These are phyloP conservation scores for Calonectria honghensis DNA, from an alignment of 2,329 filamentous ascomycete genomes.

Conservation along the genomic window DNA sequence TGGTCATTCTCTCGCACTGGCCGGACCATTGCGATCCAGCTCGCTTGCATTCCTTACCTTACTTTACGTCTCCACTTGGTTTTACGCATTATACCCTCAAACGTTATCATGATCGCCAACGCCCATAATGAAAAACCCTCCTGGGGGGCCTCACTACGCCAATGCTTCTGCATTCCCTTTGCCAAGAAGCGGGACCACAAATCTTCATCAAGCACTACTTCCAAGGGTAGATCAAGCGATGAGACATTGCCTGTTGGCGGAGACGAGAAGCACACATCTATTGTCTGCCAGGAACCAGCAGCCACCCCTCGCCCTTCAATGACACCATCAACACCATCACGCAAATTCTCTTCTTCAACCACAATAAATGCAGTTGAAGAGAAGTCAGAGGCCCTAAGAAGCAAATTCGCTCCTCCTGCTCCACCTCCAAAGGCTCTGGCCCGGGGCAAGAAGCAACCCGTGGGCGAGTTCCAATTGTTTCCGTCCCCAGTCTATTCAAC, in stretches of 20 bases:
- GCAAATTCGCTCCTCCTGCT: not conserved
- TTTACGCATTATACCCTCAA: constrained; percentile 18
- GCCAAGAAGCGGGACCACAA: constrained; percentile 5
- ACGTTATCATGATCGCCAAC: constrained; percentile 10
- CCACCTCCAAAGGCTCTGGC: not conserved
- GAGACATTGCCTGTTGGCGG: not conserved
- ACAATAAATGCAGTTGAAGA: not conserved
- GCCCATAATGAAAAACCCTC: constrained; percentile 21
- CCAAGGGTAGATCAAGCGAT: not conserved
- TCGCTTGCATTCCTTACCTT: not conserved
- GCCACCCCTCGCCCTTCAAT: constrained; percentile 14
- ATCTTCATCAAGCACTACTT: not conserved
- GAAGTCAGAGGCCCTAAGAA: not conserved
- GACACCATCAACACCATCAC: not conserved
- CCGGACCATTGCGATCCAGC: constrained; percentile 2
- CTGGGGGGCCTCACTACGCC: not conserved
- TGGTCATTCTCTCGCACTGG: constrained; percentile 1
- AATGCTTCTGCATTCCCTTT: constrained; percentile 2
- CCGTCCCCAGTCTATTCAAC: not conserved
- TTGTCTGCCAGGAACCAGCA: constrained; percentile 2
- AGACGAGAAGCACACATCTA: not conserved
- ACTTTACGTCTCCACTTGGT: constrained; percentile 1
- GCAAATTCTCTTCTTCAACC: not conserved
- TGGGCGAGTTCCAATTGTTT: not conserved
- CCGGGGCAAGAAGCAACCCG: not conserved